Conservation (phyloP, 2,329 filamentous ascomycete species). For the Ophiostoma tasmaniense region DNA sequence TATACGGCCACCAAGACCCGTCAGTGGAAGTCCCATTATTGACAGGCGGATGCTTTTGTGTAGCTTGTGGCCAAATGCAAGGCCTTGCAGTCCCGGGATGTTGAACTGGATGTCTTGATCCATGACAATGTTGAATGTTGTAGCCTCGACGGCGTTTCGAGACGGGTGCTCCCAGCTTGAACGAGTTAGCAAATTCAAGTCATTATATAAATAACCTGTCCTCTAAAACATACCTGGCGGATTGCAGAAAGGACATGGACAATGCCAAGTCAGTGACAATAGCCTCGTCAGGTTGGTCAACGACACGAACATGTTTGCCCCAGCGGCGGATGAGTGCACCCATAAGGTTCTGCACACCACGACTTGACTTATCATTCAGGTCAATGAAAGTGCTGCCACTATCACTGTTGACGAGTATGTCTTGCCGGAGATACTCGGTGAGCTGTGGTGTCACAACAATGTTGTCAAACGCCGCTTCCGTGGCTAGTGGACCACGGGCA, state of each 20-base stretch:
- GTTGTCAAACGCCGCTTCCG: constrained; percentile 7
- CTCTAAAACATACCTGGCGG: constrained; percentile 1
- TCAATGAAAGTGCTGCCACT: neutral
- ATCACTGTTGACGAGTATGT: neutral
- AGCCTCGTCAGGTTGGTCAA: constrained; percentile 26
- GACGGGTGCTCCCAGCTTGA: constrained; percentile 10
- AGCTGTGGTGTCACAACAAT: neutral
- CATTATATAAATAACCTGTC: no score
- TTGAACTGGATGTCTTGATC: constrained; percentile 7
- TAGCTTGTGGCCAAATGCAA: constrained; percentile 12
- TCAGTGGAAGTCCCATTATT: constrained; percentile 10
- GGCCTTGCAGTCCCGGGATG: constrained; percentile 13
- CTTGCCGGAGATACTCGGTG: neutral
- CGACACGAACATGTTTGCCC: constrained; percentile 1
- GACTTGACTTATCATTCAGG: constrained; percentile 1
- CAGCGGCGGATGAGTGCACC: constrained; percentile 1
- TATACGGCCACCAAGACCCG: constrained; percentile 10
- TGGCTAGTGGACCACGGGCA: neutral
- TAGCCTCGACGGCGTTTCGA: neutral
- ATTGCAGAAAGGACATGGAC: neutral
- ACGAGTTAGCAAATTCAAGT: neutral
- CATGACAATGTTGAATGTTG: neutral
- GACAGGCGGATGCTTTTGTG: constrained; percentile 1
- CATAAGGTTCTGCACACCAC: constrained; percentile 8
- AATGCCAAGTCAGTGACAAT: neutral